These are phyloP conservation scores for Rhamnella rubrinervis DNA, from an alignment of 331 rosid species.

Conservation along the genomic window DNA sequence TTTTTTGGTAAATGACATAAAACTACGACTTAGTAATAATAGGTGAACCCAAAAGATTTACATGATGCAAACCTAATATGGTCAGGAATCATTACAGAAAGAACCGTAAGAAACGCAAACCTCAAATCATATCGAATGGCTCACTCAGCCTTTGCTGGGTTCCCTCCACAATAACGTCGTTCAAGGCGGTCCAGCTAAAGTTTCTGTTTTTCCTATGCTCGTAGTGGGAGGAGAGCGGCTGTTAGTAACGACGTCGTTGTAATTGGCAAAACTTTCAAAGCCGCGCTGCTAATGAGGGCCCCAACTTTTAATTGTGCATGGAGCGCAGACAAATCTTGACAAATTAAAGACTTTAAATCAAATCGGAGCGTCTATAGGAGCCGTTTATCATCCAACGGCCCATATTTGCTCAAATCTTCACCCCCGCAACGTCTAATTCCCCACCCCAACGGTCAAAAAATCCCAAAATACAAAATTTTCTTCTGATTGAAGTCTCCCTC, in stretches of 20 bases:
- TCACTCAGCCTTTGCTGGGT: background rate
- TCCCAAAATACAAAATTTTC: conserved; percentile 38
- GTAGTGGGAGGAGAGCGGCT: too few relatives aligned
- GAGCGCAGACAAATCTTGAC: background rate
- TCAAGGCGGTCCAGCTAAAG: background rate
- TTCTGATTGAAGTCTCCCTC: background rate
- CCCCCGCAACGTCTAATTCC: conserved; percentile 33
- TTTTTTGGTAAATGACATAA: too few relatives aligned
- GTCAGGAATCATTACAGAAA: background rate
- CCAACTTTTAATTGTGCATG: background rate
- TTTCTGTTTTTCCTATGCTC: background rate
- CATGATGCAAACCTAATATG: too few relatives aligned
- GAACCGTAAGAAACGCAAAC: background rate
- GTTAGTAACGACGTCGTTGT: too few relatives aligned
- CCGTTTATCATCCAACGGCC: conserved; percentile 50
- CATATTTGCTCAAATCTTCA: conserved; percentile 3
- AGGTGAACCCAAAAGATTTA: too few relatives aligned
- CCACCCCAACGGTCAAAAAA: conserved; percentile 78
- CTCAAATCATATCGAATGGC: background rate
- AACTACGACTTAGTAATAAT: too few relatives aligned
- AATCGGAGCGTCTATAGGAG: conserved; percentile 61
- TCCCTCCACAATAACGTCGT: background rate
- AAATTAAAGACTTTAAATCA: conserved; percentile 29
- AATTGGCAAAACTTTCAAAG: too few relatives aligned
- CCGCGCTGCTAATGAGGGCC: too few relatives aligned